These are phyloP conservation scores for Auricularia sp. DNA, from an alignment of 768 basidiomycete genomes.

Conservation along the genomic window DNA sequence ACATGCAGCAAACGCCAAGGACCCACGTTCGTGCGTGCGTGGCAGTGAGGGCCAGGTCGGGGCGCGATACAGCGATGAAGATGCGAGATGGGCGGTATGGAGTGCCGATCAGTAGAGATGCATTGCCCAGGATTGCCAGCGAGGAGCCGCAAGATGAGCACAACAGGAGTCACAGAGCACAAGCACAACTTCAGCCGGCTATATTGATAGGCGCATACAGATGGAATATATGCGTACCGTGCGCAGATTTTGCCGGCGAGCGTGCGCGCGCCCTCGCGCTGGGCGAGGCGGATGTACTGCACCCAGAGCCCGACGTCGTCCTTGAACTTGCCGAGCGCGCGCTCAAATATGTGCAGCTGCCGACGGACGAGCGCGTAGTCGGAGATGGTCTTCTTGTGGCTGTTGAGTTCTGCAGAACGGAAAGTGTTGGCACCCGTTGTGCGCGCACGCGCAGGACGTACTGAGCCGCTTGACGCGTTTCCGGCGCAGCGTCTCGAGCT, in stretches of 20 bases:
- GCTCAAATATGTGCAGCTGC: conserved; percentile 84
- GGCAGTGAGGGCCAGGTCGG: not conserved
- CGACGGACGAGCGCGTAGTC: conserved; percentile 77
- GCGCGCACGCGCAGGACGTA: conserved; percentile 25
- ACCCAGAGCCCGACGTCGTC: conserved; percentile 80
- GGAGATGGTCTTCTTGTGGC: conserved; percentile 31
- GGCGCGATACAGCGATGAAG: not conserved
- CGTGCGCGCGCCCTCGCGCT: conserved; percentile 65
- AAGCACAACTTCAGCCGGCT: not conserved
- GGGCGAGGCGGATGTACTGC: conserved; percentile 79
- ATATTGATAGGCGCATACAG: not conserved
- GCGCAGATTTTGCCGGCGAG: conserved; percentile 76
- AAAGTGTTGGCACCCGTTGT: not conserved
- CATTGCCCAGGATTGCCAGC: not conserved
- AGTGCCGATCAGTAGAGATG: not conserved
- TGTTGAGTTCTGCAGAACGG: conserved; percentile 20
- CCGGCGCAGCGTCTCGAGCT: conserved; percentile 66
- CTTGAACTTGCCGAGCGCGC: conserved; percentile 82
- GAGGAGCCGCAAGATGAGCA: not conserved
- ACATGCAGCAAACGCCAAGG: not conserved
- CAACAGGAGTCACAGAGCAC: no score
- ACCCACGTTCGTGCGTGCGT: not conserved
- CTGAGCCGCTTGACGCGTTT: conserved; percentile 67
- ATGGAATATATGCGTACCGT: conserved; percentile 36
- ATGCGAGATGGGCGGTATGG: not conserved